Conservation (phyloP, 257 asterid species). For the Solanum chilense region DNA sequence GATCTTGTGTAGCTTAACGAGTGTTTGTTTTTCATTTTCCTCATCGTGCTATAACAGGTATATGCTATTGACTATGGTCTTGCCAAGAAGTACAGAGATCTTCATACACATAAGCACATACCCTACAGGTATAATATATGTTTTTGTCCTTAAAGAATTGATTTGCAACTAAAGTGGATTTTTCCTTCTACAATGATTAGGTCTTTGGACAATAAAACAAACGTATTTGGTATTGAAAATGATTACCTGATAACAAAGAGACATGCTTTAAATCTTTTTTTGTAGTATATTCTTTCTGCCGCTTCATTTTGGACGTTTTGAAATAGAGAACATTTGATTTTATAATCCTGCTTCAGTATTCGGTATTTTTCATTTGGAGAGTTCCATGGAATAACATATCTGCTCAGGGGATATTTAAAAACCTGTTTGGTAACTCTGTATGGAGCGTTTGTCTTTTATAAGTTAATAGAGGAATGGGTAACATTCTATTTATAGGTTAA, state of each 20-base stretch:
- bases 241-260: not conserved
- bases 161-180: not conserved
- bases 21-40: not conserved
- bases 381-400: not conserved
- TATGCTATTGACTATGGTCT: not conserved
- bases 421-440: not conserved
- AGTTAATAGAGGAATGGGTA: not conserved
- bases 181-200: not conserved
- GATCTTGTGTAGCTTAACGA: not conserved
- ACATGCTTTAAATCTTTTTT: not conserved
- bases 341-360: not conserved
- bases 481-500: not conserved
- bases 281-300: not conserved
- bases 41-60: not conserved
- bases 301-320: not conserved
- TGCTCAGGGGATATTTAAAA: not conserved
- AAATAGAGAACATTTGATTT: not conserved
- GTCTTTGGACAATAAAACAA: not conserved
- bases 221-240: not conserved
- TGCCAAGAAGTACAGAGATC: not conserved
- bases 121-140: not conserved
- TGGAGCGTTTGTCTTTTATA: not conserved
- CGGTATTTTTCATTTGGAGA: not conserved
- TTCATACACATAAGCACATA: not conserved
- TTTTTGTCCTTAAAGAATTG: not conserved